Evolutionary conservation across 2,329 filamentous ascomycete genomes (phyloP).

Genomic region (Fusarium sp.): DNA sequence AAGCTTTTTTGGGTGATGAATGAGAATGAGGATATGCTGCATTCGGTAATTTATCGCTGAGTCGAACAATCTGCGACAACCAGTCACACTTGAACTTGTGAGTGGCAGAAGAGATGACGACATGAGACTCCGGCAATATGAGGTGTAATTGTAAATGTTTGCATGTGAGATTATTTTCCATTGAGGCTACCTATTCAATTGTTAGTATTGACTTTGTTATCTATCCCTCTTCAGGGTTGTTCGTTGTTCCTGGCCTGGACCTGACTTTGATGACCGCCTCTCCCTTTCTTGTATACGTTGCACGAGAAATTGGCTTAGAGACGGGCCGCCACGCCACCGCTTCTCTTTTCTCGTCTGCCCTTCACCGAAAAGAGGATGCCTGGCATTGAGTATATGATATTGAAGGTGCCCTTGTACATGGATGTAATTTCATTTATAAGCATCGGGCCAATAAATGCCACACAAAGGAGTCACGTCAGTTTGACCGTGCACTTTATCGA

Average conservation of each 20-base stretch:
- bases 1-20: conserved; percentile 2
- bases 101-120: background rate
- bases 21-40: conserved; percentile 11
- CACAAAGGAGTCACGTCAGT: conserved; percentile 18
- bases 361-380: conserved; percentile 14
- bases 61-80: conserved; percentile 31
- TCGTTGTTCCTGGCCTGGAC: background rate
- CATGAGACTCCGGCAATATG: background rate
- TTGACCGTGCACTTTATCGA: conserved; percentile 18
- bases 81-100: conserved; percentile 21
- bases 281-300: background rate
- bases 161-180: background rate
- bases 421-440: conserved; percentile 14
- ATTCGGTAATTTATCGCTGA: conserved; percentile 27
- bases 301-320: background rate
- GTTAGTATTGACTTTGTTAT: background rate
- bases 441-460: conserved; percentile 23
- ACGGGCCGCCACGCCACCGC: background rate
- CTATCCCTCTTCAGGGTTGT: background rate
- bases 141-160: background rate
- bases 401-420: conserved; percentile 21
- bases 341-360: background rate
- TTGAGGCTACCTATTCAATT: background rate
- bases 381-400: conserved; percentile 28
- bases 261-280: background rate